These are phyloP conservation scores for Ganoderma leucocontextum DNA, from an alignment of 1,284 basidiomycete genomes.

Conservation along the genomic window DNA sequence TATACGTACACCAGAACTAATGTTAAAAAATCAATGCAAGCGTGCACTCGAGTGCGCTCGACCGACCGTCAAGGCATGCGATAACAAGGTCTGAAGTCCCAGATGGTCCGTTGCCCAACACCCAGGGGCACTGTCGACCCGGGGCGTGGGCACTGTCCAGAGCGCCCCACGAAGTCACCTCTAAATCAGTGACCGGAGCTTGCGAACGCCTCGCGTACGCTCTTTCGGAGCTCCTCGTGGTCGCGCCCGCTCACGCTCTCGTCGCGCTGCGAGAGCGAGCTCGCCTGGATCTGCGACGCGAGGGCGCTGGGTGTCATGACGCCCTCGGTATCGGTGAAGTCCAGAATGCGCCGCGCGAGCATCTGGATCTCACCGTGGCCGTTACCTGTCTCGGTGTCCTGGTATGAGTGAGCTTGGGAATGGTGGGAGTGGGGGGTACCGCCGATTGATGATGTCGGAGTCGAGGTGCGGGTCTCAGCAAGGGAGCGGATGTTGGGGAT, in stretches of 20 bases:
- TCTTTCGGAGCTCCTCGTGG: slow-evolving; percentile 81
- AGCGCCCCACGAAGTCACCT: neutral
- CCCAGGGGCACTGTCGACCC: slow-evolving; percentile 18
- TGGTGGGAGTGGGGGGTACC: slow-evolving; percentile 78
- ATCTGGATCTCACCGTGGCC: slow-evolving; percentile 90
- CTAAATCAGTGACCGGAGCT: slow-evolving; percentile 39
- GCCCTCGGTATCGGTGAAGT: slow-evolving; percentile 78
- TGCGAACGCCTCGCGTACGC: slow-evolving; percentile 80
- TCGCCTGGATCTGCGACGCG: slow-evolving; percentile 69
- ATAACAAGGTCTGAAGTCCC: slow-evolving; percentile 21
- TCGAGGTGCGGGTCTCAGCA: slow-evolving; percentile 75
- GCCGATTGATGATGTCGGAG: slow-evolving; percentile 73
- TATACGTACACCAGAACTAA: slow-evolving; percentile 9
- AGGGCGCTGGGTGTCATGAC: slow-evolving; percentile 65
- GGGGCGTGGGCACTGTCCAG: slow-evolving; percentile 1
- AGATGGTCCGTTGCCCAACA: slow-evolving; percentile 25
- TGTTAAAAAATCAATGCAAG: slow-evolving; percentile 10
- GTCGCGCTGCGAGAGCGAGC: slow-evolving; percentile 51
- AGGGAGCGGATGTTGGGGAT: slow-evolving; percentile 88
- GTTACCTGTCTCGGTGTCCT: slow-evolving; percentile 83
- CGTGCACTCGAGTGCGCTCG: slow-evolving; percentile 11
- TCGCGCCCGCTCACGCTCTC: slow-evolving; percentile 67
- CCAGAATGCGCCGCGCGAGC: slow-evolving; percentile 85
- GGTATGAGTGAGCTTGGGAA: slow-evolving; percentile 73
- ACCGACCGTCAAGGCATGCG: neutral